Base-by-base conservation (phyloP, 2,329 filamentous ascomycete genomes). In the Diaporthe ampelina region DNA sequence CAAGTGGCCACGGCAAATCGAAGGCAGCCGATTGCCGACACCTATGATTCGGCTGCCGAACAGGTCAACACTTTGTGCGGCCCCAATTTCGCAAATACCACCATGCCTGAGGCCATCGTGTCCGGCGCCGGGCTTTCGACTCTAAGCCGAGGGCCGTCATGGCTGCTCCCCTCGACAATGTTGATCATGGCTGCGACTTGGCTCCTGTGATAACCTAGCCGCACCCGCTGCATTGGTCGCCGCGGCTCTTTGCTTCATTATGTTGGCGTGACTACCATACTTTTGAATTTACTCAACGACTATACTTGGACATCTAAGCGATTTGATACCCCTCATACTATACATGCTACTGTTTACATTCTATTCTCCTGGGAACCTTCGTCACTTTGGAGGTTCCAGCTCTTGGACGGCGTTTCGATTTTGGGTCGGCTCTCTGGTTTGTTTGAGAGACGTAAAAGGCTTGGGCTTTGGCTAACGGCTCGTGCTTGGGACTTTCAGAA, bases 41-140 rank as follows among this genome's bases (percentile, higher is more conserved):
- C 92, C 0, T 98, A 98, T 81, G 83, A 88, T 8, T 79, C 85
- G 13, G 95, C 95, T 0, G 95, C 96, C 0, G 84, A 88, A 76
- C 90, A 93, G 79, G 88, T 98, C 69, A 93, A 98, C 80, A 86
- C 90, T 15, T 86, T 88, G 4, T 93, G 91, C 78, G 91, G 91
- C 0, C 82, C 86, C 0, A 81, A 81, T 19, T 93, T 91, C 77
- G 89, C 90, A 75, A 92, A 91, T 76, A 83, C 84, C 54, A 88
- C 86, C n/a, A 80, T 92, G 4, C 86, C 89, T 0, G 82, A 80
- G 0, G 81, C 82, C 59, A 71, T 78, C 6, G 79, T 79, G 2
- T 77, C 78, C 1, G 81, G 76, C 26, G 75, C 70, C 6, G 76
- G 78, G 1, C 26, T 61, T 2, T 59, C 70, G 45, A 29, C 37